Evolutionary conservation across 208 protist genomes (phyloP).

Genomic region (Zelonia costaricensis): DNA sequence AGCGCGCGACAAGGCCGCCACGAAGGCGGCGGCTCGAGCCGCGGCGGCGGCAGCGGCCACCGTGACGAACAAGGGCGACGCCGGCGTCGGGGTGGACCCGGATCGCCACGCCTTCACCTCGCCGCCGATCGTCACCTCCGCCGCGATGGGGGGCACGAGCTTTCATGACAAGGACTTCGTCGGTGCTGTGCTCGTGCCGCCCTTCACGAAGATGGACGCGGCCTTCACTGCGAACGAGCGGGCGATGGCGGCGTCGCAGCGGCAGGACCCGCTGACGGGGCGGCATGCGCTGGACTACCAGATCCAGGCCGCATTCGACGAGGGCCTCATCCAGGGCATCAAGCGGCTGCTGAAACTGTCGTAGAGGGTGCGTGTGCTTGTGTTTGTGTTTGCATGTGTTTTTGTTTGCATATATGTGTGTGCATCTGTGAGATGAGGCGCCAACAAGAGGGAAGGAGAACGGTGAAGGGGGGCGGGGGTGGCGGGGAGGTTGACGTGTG

Average conservation of each 20-base stretch:
- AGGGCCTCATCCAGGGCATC: constrained; percentile 1
- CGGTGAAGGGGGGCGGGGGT: background rate
- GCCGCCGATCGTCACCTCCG: background rate
- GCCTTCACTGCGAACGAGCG: background rate
- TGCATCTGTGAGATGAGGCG: background rate
- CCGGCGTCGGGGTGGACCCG: no score
- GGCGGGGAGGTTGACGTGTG: background rate
- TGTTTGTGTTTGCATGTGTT: background rate
- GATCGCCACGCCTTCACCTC: background rate
- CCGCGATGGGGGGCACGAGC: background rate
- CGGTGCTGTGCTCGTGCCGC: constrained; percentile 10
- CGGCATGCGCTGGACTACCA: background rate
- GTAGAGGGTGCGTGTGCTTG: background rate
- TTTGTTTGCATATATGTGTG: background rate
- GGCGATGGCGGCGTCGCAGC: background rate
- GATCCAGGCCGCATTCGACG: background rate
- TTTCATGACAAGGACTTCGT: constrained; percentile 16
- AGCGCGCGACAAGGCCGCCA: background rate
- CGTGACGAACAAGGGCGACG: background rate
- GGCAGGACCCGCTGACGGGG: background rate
- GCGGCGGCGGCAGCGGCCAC: background rate
- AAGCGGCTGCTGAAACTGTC: background rate
- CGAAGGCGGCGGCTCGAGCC: background rate
- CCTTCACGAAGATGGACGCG: constrained; percentile 13
- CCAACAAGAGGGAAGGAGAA: background rate